phyloP scores from a whole-genome alignment of 495 filamentous ascomycete species.

The Hyaloscypha variabilis region DNA sequence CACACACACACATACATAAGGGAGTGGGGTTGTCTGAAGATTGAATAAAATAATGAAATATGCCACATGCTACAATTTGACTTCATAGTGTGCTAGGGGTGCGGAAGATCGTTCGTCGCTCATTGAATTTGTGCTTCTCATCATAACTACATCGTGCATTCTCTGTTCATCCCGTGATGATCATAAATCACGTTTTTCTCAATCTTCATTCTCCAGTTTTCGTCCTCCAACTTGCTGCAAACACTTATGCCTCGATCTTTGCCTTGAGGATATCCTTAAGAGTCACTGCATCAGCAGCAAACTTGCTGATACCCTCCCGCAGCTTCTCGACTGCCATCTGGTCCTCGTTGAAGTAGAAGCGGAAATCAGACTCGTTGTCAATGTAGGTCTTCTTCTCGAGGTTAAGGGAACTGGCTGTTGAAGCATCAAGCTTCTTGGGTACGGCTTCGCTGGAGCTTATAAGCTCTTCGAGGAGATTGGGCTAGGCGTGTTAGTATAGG shows the following conservation, averaged over 20 bases:
- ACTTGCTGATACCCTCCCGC: slow-evolving; percentile 97
- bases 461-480: slow-evolving; percentile 91
- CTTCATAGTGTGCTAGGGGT: not conserved
- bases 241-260: slow-evolving; percentile 60
- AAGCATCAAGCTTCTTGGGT: slow-evolving; percentile 88
- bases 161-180: not conserved
- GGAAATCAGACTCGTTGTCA: slow-evolving; percentile 85
- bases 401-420: slow-evolving; percentile 64
- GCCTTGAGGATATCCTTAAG: slow-evolving; percentile 89
- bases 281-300: slow-evolving; percentile 91
- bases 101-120: not conserved
- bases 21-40: not conserved
- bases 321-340: slow-evolving; percentile 99
- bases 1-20: no score
- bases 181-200: not conserved
- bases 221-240: not conserved
- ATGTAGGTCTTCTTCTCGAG: slow-evolving; percentile 91
- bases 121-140: not conserved
- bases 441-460: slow-evolving; percentile 77
- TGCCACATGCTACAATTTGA: not conserved
- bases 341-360: slow-evolving; percentile 99
- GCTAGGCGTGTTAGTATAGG: slow-evolving; percentile 48
- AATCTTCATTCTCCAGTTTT: not conserved
- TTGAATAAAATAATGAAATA: not conserved
- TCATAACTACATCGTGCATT: not conserved